Evolutionary conservation across 2,329 filamentous ascomycete genomes (phyloP).

Genomic region (Intubia oerlemansii): DNA sequence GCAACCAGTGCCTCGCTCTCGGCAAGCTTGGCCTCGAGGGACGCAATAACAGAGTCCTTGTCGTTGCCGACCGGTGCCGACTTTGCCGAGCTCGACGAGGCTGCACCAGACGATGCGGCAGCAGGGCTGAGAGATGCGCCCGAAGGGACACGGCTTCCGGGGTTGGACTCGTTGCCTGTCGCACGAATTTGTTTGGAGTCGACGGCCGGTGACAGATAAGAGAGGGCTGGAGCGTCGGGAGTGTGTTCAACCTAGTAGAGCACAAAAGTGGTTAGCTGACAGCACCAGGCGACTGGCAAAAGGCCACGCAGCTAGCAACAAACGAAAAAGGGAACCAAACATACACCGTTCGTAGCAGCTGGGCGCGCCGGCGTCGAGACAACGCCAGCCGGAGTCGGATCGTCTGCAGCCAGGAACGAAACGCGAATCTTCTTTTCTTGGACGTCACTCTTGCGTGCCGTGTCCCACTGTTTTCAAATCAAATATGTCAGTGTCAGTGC

Average conservation of each 20-base stretch:
- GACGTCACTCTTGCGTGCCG: constrained; percentile 54
- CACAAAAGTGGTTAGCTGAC: too few relatives aligned
- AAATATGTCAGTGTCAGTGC: not conserved
- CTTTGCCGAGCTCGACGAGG: too few relatives aligned
- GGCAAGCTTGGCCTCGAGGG: constrained; percentile 15
- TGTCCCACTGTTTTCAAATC: constrained; percentile 70
- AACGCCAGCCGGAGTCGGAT: constrained; percentile 10
- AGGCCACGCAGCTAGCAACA: too few relatives aligned
- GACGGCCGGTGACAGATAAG: too few relatives aligned
- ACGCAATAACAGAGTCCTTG: constrained; percentile 9
- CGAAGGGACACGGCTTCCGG: too few relatives aligned
- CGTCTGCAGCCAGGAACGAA: constrained; percentile 50
- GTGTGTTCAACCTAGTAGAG: constrained; percentile 14
- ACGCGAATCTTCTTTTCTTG: constrained; percentile 95
- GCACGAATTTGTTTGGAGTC: too few relatives aligned
- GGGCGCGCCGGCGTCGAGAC: constrained; percentile 12
- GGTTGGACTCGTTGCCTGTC: too few relatives aligned
- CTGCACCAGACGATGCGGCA: too few relatives aligned
- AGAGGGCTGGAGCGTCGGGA: constrained; percentile 12
- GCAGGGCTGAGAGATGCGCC: too few relatives aligned
- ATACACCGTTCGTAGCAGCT: constrained; percentile 12
- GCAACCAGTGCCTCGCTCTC: constrained; percentile 56
- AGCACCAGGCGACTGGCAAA: too few relatives aligned
- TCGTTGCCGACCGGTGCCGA: too few relatives aligned
- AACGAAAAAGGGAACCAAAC: constrained; percentile 3